Conservation (phyloP, 2,329 filamentous ascomycete species). For the Fusarium paranaense region DNA sequence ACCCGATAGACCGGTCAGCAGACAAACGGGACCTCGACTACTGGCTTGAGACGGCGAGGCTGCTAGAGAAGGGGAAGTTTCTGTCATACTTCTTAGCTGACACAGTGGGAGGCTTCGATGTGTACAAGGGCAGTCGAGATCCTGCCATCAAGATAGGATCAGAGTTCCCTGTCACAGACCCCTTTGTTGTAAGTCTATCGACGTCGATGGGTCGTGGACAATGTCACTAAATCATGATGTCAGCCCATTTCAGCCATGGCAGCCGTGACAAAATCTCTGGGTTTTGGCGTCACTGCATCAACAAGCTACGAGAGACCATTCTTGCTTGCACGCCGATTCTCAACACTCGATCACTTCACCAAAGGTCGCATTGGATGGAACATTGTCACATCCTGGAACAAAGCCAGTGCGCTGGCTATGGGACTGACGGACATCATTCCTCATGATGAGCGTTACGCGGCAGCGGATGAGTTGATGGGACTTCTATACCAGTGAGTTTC, state of each 20-base stretch:
- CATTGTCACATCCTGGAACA: slow-evolving; percentile 19
- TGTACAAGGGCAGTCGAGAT: slow-evolving; percentile 37
- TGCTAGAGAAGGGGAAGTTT: slow-evolving; percentile 70
- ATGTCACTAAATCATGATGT: neutral
- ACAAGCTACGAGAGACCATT: slow-evolving; percentile 54
- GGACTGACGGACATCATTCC: slow-evolving; percentile 4
- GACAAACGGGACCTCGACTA: slow-evolving; percentile 59
- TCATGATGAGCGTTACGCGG: slow-evolving; percentile 14
- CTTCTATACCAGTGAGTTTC: slow-evolving; percentile 10
- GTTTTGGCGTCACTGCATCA: slow-evolving; percentile 72
- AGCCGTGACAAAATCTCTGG: slow-evolving; percentile 70
- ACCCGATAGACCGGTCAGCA: slow-evolving; percentile 12
- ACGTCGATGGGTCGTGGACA: rapidly evolving
- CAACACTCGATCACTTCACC: slow-evolving; percentile 18
- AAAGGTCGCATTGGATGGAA: slow-evolving; percentile 19
- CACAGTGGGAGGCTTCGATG: slow-evolving; percentile 49
- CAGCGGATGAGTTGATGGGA: slow-evolving; percentile 15
- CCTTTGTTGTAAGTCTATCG: slow-evolving; percentile 56
- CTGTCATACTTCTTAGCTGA: slow-evolving; percentile 73
- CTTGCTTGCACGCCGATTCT: slow-evolving; percentile 13
- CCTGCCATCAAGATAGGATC: slow-evolving; percentile 69
- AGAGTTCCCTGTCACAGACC: slow-evolving; percentile 66
- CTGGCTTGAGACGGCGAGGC: slow-evolving; percentile 71
- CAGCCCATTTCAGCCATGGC: slow-evolving; percentile 69
- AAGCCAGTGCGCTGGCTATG: slow-evolving; percentile 15